Conservation (phyloP, 352 stramenopile species). For the Globisporangium acanthophoron region DNA sequence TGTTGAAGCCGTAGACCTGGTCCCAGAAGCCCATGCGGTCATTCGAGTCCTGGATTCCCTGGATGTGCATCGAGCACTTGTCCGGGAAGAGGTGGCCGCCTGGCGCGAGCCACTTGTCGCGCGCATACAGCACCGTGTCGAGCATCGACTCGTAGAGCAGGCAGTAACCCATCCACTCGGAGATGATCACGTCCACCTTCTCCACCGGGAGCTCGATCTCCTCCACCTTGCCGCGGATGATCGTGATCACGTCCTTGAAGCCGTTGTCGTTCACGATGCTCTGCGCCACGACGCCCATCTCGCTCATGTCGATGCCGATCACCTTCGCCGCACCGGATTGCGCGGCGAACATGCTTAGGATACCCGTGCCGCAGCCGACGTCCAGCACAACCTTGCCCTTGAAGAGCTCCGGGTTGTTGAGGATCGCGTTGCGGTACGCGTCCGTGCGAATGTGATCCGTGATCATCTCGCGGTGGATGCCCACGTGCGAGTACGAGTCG, state of each 20-base stretch:
- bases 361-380: slow-evolving; percentile 96
- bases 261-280: slow-evolving; percentile 95
- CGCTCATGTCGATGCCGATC: slow-evolving; percentile 94
- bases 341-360: slow-evolving; percentile 97
- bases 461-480: slow-evolving; percentile 97
- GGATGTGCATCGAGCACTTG: slow-evolving; percentile 95
- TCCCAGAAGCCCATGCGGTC: slow-evolving; percentile 92
- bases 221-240: slow-evolving; percentile 95
- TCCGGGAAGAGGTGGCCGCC: slow-evolving; percentile 96
- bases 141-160: slow-evolving; percentile 98
- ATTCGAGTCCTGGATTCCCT: slow-evolving; percentile 64
- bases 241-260: slow-evolving; percentile 86
- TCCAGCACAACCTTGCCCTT: slow-evolving; percentile 97
- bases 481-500: slow-evolving; percentile 97
- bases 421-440: slow-evolving; percentile 97
- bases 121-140: slow-evolving; percentile 93
- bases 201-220: slow-evolving; percentile 91
- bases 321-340: slow-evolving; percentile 89
- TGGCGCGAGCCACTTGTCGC: slow-evolving; percentile 94
- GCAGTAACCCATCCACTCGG: slow-evolving; percentile 99
- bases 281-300: slow-evolving; percentile 92
- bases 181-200: slow-evolving; percentile 96
- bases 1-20: slow-evolving; percentile 98
- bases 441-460: slow-evolving; percentile 90
- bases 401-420: slow-evolving; percentile 97